phyloP scores from a whole-genome alignment of 2,329 filamentous ascomycete genomes.

The Myriosclerotinia scirpicola region DNA sequence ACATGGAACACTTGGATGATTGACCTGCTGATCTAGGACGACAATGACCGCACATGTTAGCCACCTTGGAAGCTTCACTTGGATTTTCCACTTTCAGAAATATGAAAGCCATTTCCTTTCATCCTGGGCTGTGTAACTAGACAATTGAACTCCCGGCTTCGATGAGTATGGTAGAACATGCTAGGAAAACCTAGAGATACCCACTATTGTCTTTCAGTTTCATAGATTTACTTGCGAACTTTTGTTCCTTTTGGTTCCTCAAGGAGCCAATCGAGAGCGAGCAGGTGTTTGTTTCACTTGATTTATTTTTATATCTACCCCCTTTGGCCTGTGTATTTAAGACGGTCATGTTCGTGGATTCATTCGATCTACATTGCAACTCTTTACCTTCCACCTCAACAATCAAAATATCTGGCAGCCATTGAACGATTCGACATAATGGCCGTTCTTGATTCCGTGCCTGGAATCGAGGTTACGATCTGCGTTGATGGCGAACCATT shows the following conservation, averaged over 20 bases:
- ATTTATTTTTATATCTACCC: background rate
- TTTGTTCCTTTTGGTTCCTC: background rate
- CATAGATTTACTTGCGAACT: background rate
- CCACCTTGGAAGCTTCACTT: background rate
- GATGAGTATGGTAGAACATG: background rate
- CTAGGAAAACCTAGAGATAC: background rate
- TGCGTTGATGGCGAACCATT: background rate
- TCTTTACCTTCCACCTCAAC: background rate
- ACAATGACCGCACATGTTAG: background rate
- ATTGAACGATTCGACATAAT: background rate
- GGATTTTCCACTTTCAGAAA: background rate
- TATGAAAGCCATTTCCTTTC: background rate
- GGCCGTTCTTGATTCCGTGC: background rate
- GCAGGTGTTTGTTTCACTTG: background rate
- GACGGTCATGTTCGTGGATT: background rate
- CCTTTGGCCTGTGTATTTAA: background rate
- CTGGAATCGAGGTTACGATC: background rate
- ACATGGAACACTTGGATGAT: background rate
- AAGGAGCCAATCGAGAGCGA: too few relatives aligned
- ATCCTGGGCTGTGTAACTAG: background rate
- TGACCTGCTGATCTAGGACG: background rate
- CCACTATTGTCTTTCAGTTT: background rate
- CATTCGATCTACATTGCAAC: background rate
- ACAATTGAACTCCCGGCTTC: background rate
- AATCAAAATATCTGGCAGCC: background rate